Base-by-base conservation (phyloP, 257 asterid genomes). In the Petunia axillaris region DNA sequence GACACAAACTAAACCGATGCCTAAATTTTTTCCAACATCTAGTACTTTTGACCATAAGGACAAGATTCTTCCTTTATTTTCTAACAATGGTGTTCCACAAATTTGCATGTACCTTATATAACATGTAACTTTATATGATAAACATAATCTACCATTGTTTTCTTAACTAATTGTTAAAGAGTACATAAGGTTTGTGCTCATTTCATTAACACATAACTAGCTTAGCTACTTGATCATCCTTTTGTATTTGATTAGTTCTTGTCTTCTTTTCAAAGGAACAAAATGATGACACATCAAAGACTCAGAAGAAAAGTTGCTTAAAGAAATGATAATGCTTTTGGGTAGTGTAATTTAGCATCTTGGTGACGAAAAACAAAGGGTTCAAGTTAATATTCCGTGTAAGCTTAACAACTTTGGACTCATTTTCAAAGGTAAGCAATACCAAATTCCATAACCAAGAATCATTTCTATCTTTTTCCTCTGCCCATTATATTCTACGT, bases 381-480 rank as follows among this genome's bases (percentile, higher is more conserved):
- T 70, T 15, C 54, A 70, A 82, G 85, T 67, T 85, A 65, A 57
- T 76, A 77, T 86, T 85, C 81, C 93, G 79, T 87, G 88, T 83
- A 88, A 87, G 90, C 66, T 85, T 86, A 80, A 73, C 82, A 39
- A 55, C 82, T 79, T 81, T 71, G 79, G 82, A 68, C 87, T 58
- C 90, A 43, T 81, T 85, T 84, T 83, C 86, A 75, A 84, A 88
- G 88, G 77, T 67, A 89, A 87, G 91, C 76, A 84, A 87, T 84
- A 81, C 6, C 81, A 64, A 70, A 48, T 81, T 67, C 84, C 76
- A 14, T 58, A 76, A 75, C 52, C 81, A 79, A 83, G 82, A 87
- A 82, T 83, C 79, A 46, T 14, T 82, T 73, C 82, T 78, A 40
- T 58, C 76, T 59, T 68, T 67, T 8, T 15, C 60, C 46, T 84